Base-by-base conservation (phyloP, 1,284 basidiomycete genomes). In the Rhodotorula mucilaginosa region DNA sequence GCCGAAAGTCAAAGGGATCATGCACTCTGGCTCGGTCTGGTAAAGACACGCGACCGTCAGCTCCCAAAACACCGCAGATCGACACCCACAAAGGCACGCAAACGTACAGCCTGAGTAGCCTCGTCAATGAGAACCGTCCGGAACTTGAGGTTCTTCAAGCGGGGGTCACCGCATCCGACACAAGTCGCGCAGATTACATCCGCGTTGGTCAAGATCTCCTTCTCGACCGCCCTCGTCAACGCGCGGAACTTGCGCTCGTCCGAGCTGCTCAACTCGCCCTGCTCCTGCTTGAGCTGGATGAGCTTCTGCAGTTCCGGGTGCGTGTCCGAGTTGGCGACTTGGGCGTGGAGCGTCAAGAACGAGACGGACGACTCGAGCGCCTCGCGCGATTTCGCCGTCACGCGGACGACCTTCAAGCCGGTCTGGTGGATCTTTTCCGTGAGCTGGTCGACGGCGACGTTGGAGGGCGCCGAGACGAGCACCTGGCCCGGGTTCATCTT, bases 401-500 rank as follows among this genome's bases (percentile, higher is more conserved):
- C 86, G 61, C 97, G 92, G 60, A 99, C 97, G 71, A 97, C 97
- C 82, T 98, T 98, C 77, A 99, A 86, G 0, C 97, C 96, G 10
- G 97, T 98, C 34, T 89, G 85, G 80, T 99, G 96, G 72, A 99
- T 98, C 85, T 99, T 99, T 83, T 98, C 97, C 26, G 95, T 97
- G 68, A 99, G 87, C 81, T 99, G 97, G 81, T 99, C 97, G 68
- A 99, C 97, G 61, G 97, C 97, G 75, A 99, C 97, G 83, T 99
- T 99, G 67, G 97, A 99, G 0, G 97, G 97, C 1, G 97, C 97
- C 81, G 95, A 97, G 70, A 99, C 97, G 57, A 99, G 90, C 34
- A 99, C 97, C 82, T 98, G 97, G 47, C 97, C 97, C 0, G 94
- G 94, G 79, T 98, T 98, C 96, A 99, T 99, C 84, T 97, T 97